These are phyloP conservation scores for Alternaria atra DNA, from an alignment of 2,329 filamentous ascomycete genomes.

Conservation along the genomic window DNA sequence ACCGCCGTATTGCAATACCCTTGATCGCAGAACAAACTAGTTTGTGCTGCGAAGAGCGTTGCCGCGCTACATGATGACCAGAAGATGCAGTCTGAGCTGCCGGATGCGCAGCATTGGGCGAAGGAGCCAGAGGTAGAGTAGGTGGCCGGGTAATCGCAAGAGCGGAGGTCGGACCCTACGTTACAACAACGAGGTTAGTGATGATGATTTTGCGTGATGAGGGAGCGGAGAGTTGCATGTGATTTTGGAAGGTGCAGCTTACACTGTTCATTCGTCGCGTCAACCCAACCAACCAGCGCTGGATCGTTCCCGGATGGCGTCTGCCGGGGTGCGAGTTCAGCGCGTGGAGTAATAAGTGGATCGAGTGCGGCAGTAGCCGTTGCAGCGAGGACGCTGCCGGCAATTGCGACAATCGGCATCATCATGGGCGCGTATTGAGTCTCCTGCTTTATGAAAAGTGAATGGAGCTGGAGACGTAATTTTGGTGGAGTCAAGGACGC, in stretches of 20 bases:
- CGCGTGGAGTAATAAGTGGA: slow-evolving; percentile 27
- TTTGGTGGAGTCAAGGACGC: neutral
- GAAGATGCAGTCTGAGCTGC: slow-evolving; percentile 26
- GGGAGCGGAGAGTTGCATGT: too few relatives aligned
- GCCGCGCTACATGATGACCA: slow-evolving; percentile 33
- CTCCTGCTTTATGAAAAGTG: neutral
- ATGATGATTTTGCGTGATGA: too few relatives aligned
- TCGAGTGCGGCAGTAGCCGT: neutral
- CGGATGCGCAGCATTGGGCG: slow-evolving; percentile 32
- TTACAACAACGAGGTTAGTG: neutral
- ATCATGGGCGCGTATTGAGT: neutral
- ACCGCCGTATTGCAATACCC: slow-evolving; percentile 38
- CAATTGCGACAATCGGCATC: neutral
- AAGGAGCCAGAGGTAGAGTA: slow-evolving; percentile 29
- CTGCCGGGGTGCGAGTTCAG: slow-evolving; percentile 30
- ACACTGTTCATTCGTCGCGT: slow-evolving; percentile 26
- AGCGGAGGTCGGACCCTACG: slow-evolving; percentile 30
- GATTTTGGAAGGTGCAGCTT: slow-evolving; percentile 2
- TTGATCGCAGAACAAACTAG: slow-evolving; percentile 33
- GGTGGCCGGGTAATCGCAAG: slow-evolving; percentile 37
- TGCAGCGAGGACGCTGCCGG: neutral
- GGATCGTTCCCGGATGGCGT: slow-evolving; percentile 20
- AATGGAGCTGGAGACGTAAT: neutral
- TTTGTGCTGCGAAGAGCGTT: slow-evolving; percentile 27
- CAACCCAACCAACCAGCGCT: slow-evolving; percentile 33